Conservation (phyloP, 108 stramenopile genomes). For the Mediolabrus comicus region DNA sequence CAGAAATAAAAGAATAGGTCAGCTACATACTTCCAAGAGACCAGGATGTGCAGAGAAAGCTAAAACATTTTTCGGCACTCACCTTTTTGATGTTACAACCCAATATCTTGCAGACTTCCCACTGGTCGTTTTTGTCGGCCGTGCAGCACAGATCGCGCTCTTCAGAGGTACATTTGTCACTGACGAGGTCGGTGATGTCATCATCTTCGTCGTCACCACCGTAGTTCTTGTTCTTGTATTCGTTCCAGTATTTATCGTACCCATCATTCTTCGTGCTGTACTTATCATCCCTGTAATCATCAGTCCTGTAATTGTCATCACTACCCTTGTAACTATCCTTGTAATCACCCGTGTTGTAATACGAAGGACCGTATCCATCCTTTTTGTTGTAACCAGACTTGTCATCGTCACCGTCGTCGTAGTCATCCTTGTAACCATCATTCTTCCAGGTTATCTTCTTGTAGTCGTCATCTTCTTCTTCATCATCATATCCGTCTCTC, state of each 20-base stretch:
- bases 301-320: no score
- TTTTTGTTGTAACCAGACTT: not conserved
- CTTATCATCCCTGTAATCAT: no score
- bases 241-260: not conserved
- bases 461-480: not conserved
- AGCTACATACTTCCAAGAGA: not conserved
- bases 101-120: not conserved
- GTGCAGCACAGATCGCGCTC: not conserved
- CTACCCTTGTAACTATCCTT: no score
- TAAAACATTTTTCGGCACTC: not conserved
- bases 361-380: not conserved
- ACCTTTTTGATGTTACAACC: not conserved
- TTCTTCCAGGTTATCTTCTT: not conserved
- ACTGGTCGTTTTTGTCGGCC: not conserved
- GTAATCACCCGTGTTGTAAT: no score
- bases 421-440: not conserved
- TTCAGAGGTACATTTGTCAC: not conserved
- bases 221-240: no score
- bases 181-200: not conserved
- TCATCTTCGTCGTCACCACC: not conserved
- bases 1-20: not conserved
- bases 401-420: not conserved
- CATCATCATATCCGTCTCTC: not conserved
- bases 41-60: no score
- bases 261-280: not conserved